Conservation (phyloP, 1,139 yeast species). For the Candida sanyaensis region DNA sequence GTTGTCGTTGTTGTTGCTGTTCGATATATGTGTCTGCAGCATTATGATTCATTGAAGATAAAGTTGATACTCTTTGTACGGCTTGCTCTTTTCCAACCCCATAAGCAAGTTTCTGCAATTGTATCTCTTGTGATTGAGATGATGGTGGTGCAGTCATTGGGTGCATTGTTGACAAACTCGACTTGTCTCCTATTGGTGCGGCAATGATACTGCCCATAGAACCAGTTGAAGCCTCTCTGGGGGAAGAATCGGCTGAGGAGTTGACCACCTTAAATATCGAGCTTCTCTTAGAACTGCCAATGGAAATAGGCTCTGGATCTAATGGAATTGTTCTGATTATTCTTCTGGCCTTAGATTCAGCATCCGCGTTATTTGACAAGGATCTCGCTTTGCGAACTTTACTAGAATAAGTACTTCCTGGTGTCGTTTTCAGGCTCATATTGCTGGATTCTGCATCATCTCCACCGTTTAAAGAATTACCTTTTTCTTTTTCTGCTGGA, state of each 20-base stretch:
- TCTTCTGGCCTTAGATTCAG: slow-evolving; percentile 70
- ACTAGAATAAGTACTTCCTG: slow-evolving; percentile 37
- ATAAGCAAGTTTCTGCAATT: neutral
- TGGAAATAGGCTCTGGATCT: slow-evolving; percentile 75
- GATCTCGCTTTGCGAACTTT: slow-evolving; percentile 44
- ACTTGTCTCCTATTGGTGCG: slow-evolving; percentile 5
- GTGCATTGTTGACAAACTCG: slow-evolving; percentile 8
- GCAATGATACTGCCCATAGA: neutral
- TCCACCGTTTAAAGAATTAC: slow-evolving; percentile 9
- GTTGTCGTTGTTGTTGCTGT: too few relatives aligned
- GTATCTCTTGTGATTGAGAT: slow-evolving; percentile 1
- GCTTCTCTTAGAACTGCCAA: slow-evolving; percentile 34
- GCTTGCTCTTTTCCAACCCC: neutral
- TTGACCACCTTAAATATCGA: slow-evolving; percentile 43
- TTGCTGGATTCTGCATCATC: slow-evolving; percentile 8
- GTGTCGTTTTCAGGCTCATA: slow-evolving; percentile 38
- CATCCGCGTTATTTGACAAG: slow-evolving; percentile 55
- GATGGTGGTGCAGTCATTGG: slow-evolving; percentile 4
- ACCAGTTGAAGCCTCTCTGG: neutral
- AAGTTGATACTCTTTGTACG: neutral
- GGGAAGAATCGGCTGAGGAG: slow-evolving; percentile 32
- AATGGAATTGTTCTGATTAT: slow-evolving; percentile 77
- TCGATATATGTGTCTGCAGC: neutral
- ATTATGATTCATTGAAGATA: too few relatives aligned
- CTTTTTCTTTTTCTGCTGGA: slow-evolving; percentile 26